phyloP scores from a whole-genome alignment of 2,329 filamentous ascomycete species.

The Corinectria fuckeliana region DNA sequence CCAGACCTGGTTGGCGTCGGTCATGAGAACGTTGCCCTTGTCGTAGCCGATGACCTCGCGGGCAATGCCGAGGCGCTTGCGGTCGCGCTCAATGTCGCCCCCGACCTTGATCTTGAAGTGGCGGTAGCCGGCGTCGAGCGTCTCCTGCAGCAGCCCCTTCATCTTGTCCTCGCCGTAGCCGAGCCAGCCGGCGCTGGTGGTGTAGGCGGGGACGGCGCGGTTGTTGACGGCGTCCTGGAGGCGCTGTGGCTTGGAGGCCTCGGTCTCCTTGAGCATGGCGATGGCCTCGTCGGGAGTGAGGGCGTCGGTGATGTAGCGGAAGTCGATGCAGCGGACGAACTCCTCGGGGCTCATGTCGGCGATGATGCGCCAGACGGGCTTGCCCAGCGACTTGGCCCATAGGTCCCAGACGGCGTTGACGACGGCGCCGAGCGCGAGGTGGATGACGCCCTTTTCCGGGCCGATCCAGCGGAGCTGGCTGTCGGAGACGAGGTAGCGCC shows the following conservation, averaged over 20 bases:
- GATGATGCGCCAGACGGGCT: conserved; percentile 90
- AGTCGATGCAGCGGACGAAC: conserved; percentile 88
- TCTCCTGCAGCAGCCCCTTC: conserved; percentile 75
- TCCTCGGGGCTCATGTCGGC: conserved; percentile 90
- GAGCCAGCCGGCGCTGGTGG: conserved; percentile 90
- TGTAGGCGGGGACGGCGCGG: conserved; percentile 86
- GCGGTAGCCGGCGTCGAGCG: conserved; percentile 75
- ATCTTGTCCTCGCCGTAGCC: conserved; percentile 90
- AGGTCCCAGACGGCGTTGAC: conserved; percentile 95
- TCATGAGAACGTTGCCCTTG: conserved; percentile 84
- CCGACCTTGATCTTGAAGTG: conserved; percentile 96
- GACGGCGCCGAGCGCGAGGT: conserved; percentile 86
- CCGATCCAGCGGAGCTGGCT: conserved; percentile 93
- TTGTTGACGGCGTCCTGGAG: conserved; percentile 75
- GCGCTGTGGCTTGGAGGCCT: conserved; percentile 72
- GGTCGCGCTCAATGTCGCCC: conserved; percentile 73
- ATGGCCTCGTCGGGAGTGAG: conserved; percentile 85
- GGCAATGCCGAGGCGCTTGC: conserved; percentile 73
- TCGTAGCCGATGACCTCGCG: conserved; percentile 84
- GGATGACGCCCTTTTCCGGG: conserved; percentile 92
- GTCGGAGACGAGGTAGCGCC: conserved; percentile 91
- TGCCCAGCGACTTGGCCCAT: conserved; percentile 86
- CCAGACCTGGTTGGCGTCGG: conserved; percentile 94
- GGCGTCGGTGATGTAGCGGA: conserved; percentile 94
- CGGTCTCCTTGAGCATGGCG: conserved; percentile 68